Evolutionary conservation across 228 moss, liverwort and hornwort genomes (phyloP).

Genomic region (Sphagnum fallax): DNA sequence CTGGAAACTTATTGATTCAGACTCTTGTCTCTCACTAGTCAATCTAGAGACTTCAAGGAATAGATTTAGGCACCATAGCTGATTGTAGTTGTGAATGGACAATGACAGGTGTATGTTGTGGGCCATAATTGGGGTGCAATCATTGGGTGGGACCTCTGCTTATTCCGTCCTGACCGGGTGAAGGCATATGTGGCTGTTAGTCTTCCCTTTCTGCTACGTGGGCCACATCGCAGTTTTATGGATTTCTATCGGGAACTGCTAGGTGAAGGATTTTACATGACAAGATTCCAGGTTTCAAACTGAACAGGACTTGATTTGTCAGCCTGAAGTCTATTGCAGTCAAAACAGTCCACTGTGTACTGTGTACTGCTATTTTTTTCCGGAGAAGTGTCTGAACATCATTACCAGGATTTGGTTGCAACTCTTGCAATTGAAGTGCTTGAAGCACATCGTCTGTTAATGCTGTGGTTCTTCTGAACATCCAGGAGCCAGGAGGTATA

Average conservation of each 20-base stretch:
- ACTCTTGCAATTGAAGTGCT: background rate
- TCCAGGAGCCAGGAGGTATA: conserved; percentile 42
- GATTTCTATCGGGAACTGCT: background rate
- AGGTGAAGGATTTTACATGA: conserved; percentile 42
- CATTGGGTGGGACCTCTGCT: conserved; percentile 31
- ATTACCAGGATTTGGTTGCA: background rate
- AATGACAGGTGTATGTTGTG: conserved; percentile 25
- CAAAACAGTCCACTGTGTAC: conserved; percentile 1
- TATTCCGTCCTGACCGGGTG: conserved; percentile 58
- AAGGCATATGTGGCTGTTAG: conserved; percentile 28
- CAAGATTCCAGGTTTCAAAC: conserved; percentile 16
- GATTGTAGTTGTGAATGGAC: no score
- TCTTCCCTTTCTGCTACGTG: conserved; percentile 16
- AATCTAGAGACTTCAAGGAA: no score
- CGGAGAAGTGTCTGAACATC: background rate
- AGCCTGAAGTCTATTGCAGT: background rate
- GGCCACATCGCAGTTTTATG: conserved; percentile 1
- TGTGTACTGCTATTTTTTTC: background rate
- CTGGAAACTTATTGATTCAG: no score
- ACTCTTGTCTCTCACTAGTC: no score
- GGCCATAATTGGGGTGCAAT: conserved; percentile 53
- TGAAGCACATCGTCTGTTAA: background rate
- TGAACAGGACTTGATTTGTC: conserved; percentile 1
- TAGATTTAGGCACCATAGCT: no score
- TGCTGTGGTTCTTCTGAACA: background rate